phyloP scores from a whole-genome alignment of 768 basidiomycete genomes.

The Termitomyces sp. region DNA sequence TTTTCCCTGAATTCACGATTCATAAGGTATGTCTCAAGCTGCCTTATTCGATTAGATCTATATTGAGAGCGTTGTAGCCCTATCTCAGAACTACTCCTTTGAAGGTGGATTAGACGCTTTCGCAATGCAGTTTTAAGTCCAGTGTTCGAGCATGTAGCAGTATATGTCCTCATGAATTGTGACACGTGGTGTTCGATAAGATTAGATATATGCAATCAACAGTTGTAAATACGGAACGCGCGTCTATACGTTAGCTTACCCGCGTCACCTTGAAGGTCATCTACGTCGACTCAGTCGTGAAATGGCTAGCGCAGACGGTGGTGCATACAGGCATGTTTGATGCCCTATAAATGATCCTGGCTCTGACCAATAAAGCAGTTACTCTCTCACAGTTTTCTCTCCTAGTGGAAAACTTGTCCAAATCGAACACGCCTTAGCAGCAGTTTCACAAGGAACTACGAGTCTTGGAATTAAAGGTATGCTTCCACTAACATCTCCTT shows the following conservation, averaged over 20 bases:
- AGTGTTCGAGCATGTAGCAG: background rate
- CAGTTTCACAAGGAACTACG: slow-evolving; percentile 92
- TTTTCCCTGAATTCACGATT: slow-evolving; percentile 80
- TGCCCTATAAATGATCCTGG: slow-evolving; percentile 7
- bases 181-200: background rate
- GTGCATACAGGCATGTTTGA: slow-evolving; percentile 62
- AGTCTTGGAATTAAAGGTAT: slow-evolving; percentile 97
- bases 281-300: slow-evolving; percentile 3
- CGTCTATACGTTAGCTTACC: slow-evolving; percentile 5
- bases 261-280: background rate
- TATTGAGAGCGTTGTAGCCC: slow-evolving; percentile 40
- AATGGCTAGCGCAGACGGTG: slow-evolving; percentile 81
- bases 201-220: slow-evolving; percentile 5
- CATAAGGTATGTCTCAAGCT: slow-evolving; percentile 54
- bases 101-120: slow-evolving; percentile 24
- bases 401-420: slow-evolving; percentile 99
- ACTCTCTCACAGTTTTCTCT: slow-evolving; percentile 99
- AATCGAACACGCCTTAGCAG: slow-evolving; percentile 98
- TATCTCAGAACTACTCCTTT: slow-evolving; percentile 84
- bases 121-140: background rate
- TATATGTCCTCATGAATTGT: background rate
- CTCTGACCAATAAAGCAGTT: slow-evolving; percentile 43
- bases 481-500: slow-evolving; percentile 13
- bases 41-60: slow-evolving; percentile 1
- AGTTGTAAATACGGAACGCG: slow-evolving; percentile 20